Conservation (phyloP, 1,139 yeast genomes). For the Pneumocystis murina region DNA sequence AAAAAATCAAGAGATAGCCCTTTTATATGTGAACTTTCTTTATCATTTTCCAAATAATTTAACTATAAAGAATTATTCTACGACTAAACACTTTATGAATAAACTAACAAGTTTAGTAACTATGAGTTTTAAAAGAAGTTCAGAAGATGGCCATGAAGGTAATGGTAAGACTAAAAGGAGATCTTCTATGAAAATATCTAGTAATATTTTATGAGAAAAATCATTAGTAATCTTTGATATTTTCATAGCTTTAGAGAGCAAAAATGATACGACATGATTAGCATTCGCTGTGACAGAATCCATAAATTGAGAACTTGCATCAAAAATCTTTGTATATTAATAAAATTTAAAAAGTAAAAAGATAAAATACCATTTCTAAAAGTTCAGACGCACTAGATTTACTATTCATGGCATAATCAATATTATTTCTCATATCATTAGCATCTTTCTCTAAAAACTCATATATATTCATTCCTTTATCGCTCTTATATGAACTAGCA, state of each 20-base stretch:
- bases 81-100: neutral
- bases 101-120: neutral
- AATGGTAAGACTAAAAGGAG: constrained; percentile 32
- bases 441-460: constrained; percentile 13
- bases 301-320: constrained; percentile 17
- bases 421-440: constrained; percentile 10
- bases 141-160: constrained; percentile 53
- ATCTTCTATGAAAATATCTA: constrained; percentile 45
- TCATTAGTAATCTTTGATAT: constrained; percentile 17
- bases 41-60: constrained; percentile 23
- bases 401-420: neutral
- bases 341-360: neutral
- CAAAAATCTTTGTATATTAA: constrained; percentile 2
- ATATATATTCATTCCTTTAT: constrained; percentile 21
- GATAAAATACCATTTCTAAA: neutral
- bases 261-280: constrained; percentile 21
- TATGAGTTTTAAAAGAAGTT: constrained; percentile 17
- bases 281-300: constrained; percentile 30
- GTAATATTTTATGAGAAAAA: constrained; percentile 19
- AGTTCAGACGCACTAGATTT: neutral
- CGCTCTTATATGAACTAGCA: constrained; percentile 4
- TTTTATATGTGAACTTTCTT: constrained; percentile 30
- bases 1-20: constrained; percentile 39
- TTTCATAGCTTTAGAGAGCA: constrained; percentile 18
- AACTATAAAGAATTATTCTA: neutral